Base-by-base conservation (phyloP, 192 early-diverging fungal species). In the Dissophora ornata region DNA sequence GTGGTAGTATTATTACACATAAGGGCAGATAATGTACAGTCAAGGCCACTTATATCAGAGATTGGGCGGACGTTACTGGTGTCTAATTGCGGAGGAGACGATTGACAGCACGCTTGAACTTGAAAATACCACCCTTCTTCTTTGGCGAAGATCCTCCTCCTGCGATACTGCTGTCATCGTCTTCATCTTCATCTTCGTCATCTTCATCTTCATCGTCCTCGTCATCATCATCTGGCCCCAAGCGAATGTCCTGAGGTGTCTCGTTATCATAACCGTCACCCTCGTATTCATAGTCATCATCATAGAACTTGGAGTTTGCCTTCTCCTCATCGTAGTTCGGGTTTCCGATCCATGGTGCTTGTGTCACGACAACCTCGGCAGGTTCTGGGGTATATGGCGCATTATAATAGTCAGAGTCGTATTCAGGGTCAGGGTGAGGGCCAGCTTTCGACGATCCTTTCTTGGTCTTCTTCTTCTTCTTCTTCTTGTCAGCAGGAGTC, bases 331-430 rank as follows among this genome's bases (percentile, higher is more conserved):
- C 69, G 49, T 71, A 71, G 40, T 71, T 71, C 6, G 69, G 69
- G 44, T 71, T 71, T n/a, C 61, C 69, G n/a, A 71, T 71, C 69
- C 69, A 71, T 3, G 69, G 69, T 13, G 61, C 69, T 26, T 57
- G 61, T 6, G 69, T 71, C 29, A 71, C 40, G 22, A 63, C 38
- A 1, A 71, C 69, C 25, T 71, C 69, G 11, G 69, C 55, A 0
- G 69, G 69, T 21, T 44, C 53, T 13, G 60, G 69, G 40, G 69
- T 71, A 64, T 62, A 71, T 25, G 69, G 69, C 4, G 24, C 28
- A 32, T 64, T 71, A 22, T 58, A 64, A 30, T 64, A 71, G 13
- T 63, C 69, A 8, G 44, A 25, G 26, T 71, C 61, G 40, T 71
- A 71, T 25, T 71, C 69, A 2, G 69, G 69, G 26, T 71, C 69